Conservation (phyloP, 139 green algal species). For the Chlorella sp. region DNA sequence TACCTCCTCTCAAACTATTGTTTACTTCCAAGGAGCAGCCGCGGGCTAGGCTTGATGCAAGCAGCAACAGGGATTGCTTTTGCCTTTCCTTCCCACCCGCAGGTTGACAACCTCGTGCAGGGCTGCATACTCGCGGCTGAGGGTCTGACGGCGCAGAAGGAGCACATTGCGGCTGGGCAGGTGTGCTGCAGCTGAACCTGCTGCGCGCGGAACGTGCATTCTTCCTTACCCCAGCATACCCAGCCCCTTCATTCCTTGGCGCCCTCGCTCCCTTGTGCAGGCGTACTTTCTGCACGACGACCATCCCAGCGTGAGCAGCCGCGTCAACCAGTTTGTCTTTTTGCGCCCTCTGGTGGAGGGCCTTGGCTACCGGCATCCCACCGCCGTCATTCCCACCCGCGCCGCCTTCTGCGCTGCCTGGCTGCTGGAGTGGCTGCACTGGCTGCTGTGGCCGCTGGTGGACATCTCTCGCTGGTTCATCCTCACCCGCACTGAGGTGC, state of each 20-base stretch:
- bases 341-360: constrained; percentile 32
- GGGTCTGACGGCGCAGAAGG: constrained; percentile 9
- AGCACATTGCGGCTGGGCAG: constrained; percentile 40
- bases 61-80: no score
- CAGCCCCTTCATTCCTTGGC: background rate
- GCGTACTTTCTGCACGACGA: constrained; percentile 9
- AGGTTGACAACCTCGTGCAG: constrained; percentile 45
- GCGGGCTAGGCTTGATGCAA: no score
- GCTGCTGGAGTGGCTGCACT: background rate
- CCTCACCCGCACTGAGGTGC: constrained; percentile 31
- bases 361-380: constrained; percentile 40
- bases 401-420: constrained; percentile 1
- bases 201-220: no score
- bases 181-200: no score
- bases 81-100: no score
- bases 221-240: no score
- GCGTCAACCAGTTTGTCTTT: constrained; percentile 52
- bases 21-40: no score
- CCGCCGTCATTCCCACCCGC: background rate
- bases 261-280: background rate
- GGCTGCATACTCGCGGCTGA: constrained; percentile 33
- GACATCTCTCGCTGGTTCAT: constrained; percentile 20
- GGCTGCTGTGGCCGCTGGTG: background rate
- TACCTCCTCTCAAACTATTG: no score
- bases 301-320: background rate